phyloP scores from a whole-genome alignment of 495 filamentous ascomycete genomes.

The Penicillium bovifimosum region DNA sequence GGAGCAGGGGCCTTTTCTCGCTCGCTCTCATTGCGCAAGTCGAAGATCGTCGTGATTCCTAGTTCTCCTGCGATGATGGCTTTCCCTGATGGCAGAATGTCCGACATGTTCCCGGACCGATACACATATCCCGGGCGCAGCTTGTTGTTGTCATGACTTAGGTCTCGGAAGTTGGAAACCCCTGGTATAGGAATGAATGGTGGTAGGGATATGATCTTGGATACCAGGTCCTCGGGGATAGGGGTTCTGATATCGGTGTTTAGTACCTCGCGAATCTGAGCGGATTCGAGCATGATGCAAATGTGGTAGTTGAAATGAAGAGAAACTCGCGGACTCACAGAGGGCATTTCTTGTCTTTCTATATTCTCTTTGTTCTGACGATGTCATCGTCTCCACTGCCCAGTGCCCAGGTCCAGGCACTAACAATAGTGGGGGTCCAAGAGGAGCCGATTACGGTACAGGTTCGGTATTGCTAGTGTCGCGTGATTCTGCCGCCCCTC shows the following conservation, averaged over 20 bases:
- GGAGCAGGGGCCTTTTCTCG: slow-evolving; percentile 32
- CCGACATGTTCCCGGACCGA: slow-evolving; percentile 46
- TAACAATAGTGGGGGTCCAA: not conserved
- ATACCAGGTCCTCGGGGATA: slow-evolving; percentile 24
- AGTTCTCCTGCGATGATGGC: slow-evolving; percentile 40
- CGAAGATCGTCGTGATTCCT: slow-evolving; percentile 56
- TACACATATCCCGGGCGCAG: slow-evolving; percentile 43
- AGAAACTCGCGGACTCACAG: too few species aligned
- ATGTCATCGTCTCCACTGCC: slow-evolving; percentile 17
- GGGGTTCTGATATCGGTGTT: slow-evolving; percentile 25
- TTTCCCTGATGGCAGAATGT: slow-evolving; percentile 48
- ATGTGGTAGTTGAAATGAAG: not conserved
- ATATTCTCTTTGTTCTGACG: not conserved
- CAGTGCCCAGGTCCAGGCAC: too few species aligned
- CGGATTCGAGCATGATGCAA: slow-evolving; percentile 15
- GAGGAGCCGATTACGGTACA: too few species aligned
- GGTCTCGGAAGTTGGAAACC: slow-evolving; percentile 48
- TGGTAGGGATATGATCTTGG: slow-evolving; percentile 29
- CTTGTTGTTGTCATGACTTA: slow-evolving; percentile 41
- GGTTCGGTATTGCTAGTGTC: too few species aligned
- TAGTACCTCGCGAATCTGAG: slow-evolving; percentile 20
- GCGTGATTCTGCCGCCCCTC: too few species aligned
- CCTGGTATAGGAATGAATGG: slow-evolving; percentile 52
- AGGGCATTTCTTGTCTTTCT: too few species aligned
- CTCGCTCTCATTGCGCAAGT: slow-evolving; percentile 59